Base-by-base conservation (phyloP, 169 alveolate genomes). In the Ichthyophthirius multifiliis region DNA sequence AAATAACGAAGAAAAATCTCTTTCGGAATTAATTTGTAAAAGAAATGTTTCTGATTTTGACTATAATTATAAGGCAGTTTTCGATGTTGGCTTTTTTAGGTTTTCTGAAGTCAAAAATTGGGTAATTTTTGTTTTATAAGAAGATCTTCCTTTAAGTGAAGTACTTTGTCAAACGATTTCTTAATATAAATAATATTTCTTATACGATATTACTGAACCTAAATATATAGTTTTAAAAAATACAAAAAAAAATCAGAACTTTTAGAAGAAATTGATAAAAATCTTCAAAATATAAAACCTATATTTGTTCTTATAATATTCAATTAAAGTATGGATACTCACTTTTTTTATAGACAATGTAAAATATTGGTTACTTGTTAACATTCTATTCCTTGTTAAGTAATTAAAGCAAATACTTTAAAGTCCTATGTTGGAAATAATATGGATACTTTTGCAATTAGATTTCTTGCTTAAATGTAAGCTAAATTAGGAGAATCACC, bases 401-500 rank as follows among this genome's bases (percentile, higher is more conserved):
- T 55, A 10, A 55, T 55, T 7, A 55, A 55, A 10, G 71, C 43
- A 1, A 27, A 34, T 55, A 55, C 71, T 55, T 27, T 55, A 23
- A 3, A 55, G 13, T 6, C 23, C 5, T 55, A 55, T 27, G 71
- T 55, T 27, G 16, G 39, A 10, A 55, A 55, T 23, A 27, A 34
- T 10, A 27, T 55, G 7, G 71, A 55, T 13, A 16, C 71, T 55
- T 55, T 55, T 27, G 34, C 71, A 20, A 20, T n/a, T 7, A 34
- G 71, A 27, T 55, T 55, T 39, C 18, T 55, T 15, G 23, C 71
- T 1, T 27, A 55, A 27, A 55, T 55, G 71, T 10, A 55, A 55
- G 71, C 71, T 10, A 55, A 55, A 23, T 39, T 55, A 27, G 71
- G 71, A 4, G 71, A 55, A 27, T 55, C 71, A 10, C 71, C 71